Evolutionary conservation across 805 yeast genomes (phyloP).

Genomic region (Ogataea philodendri): DNA sequence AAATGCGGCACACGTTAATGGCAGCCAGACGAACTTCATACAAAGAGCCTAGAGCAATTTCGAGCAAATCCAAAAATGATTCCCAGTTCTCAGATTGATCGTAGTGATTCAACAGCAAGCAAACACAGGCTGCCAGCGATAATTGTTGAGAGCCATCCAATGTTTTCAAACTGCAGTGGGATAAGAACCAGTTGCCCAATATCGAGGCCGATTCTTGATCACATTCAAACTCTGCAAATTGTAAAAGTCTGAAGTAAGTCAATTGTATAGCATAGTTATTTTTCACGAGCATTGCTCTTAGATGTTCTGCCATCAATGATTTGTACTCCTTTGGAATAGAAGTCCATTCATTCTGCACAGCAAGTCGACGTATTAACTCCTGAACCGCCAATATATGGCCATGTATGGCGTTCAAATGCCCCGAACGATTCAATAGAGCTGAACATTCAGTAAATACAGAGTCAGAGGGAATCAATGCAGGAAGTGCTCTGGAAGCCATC

Average conservation of each 20-base stretch:
- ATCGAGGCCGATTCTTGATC: slow-evolving; percentile 14
- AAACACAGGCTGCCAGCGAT: slow-evolving; percentile 36
- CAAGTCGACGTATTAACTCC: slow-evolving; percentile 29
- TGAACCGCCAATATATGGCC: slow-evolving; percentile 56
- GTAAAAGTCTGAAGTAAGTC: slow-evolving; percentile 23
- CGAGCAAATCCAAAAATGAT: slow-evolving; percentile 30
- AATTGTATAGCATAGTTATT: slow-evolving; percentile 25
- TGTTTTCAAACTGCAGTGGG: no score
- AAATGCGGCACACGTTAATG: slow-evolving; percentile 32
- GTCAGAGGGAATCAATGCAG: slow-evolving; percentile 43
- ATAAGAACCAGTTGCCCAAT: slow-evolving; percentile 39
- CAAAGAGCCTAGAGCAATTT: slow-evolving; percentile 34
- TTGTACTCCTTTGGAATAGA: slow-evolving; percentile 20
- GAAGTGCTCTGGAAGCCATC: slow-evolving; percentile 72
- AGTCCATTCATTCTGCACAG: slow-evolving; percentile 29
- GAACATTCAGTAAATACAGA: slow-evolving; percentile 32
- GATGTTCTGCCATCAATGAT: slow-evolving; percentile 29
- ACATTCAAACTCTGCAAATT: slow-evolving; percentile 1
- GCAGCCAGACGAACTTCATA: slow-evolving; percentile 48
- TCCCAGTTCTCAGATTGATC: slow-evolving; percentile 14
- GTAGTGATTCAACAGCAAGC: slow-evolving; percentile 32
- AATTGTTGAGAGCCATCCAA: slow-evolving; percentile 53
- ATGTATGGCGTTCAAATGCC: slow-evolving; percentile 49
- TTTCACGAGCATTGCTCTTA: slow-evolving; percentile 18
- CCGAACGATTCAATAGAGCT: slow-evolving; percentile 9